Conservation (phyloP, 306 rosid species). For the Gastrolobium bilobum region DNA sequence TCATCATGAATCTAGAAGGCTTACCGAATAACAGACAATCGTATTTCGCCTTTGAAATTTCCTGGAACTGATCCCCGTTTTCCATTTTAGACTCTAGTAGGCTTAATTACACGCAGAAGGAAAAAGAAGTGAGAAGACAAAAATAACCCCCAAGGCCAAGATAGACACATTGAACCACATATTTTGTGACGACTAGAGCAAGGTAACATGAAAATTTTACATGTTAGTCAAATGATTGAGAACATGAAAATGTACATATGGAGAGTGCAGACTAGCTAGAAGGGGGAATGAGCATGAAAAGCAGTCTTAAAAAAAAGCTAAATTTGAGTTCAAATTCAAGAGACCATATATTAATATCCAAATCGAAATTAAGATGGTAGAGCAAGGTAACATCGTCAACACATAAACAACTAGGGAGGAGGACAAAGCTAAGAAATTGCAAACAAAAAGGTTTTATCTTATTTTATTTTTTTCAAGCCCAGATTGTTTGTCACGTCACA, state of each 20-base stretch:
- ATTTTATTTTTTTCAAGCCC: not conserved
- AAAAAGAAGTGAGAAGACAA: not conserved
- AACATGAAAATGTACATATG: not conserved
- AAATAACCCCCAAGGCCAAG: not conserved
- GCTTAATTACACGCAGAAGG: constrained; percentile 13
- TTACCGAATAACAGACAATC: constrained; percentile 88
- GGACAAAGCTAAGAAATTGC: not conserved
- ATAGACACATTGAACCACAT: not conserved
- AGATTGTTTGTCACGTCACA: not conserved
- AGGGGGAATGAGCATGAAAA: not conserved
- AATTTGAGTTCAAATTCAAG: not conserved
- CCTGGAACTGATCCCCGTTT: constrained; percentile 62
- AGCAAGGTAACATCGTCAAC: not conserved
- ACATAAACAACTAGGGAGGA: not conserved
- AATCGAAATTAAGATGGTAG: not conserved
- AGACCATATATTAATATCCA: not conserved
- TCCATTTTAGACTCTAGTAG: constrained; percentile 62
- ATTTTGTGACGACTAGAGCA: no score
- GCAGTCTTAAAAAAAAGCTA: not conserved
- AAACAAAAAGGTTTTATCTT: not conserved
- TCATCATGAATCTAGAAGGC: not conserved
- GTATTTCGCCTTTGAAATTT: constrained; percentile 57
- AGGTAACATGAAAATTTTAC: no score
- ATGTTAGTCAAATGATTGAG: not conserved
- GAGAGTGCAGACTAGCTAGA: not conserved